phyloP scores from a whole-genome alignment of 2,329 filamentous ascomycete species.

The Epichloe typhina region DNA sequence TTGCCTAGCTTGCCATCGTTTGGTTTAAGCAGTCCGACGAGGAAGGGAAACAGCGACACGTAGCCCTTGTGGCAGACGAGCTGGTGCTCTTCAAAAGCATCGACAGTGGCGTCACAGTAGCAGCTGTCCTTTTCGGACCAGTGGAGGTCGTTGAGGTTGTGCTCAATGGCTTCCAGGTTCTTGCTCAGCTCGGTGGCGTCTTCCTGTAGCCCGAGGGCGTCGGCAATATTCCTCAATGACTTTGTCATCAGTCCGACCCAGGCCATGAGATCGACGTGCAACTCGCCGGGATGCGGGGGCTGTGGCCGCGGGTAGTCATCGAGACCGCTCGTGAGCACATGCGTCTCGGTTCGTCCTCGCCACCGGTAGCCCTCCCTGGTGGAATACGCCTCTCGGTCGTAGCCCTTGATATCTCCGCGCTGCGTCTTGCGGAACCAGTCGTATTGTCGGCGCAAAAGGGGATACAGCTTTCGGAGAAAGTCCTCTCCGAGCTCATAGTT shows the following conservation, averaged over 20 bases:
- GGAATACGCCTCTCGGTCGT: conserved; percentile 80
- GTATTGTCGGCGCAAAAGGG: conserved; percentile 77
- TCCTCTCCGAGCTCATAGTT: conserved; percentile 53
- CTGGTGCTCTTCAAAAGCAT: conserved; percentile 81
- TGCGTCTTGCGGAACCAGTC: conserved; percentile 94
- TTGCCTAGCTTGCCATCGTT: conserved; percentile 63
- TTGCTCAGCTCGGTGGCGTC: conserved; percentile 61
- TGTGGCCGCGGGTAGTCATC: conserved; percentile 93
- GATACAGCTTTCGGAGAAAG: conserved; percentile 69
- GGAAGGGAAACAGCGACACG: conserved; percentile 82
- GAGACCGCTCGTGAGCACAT: conserved; percentile 84
- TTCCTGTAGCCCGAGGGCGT: conserved; percentile 59
- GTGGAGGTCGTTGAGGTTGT: conserved; percentile 85
- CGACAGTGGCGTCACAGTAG: conserved; percentile 91
- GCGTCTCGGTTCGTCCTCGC: conserved; percentile 75
- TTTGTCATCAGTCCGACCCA: conserved; percentile 97
- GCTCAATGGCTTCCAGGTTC: conserved; percentile 63
- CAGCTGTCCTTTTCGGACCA: conserved; percentile 72
- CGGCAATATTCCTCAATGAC: conserved; percentile 68
- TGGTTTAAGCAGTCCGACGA: conserved; percentile 64
- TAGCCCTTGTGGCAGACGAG: conserved; percentile 97
- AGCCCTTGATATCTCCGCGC: conserved; percentile 75
- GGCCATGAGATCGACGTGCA: conserved; percentile 86
- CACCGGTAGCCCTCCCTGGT: conserved; percentile 89
- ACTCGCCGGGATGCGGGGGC: conserved; percentile 87